Evolutionary conservation across 257 asterid genomes (phyloP).

Genomic region (Prunella vulgaris): DNA sequence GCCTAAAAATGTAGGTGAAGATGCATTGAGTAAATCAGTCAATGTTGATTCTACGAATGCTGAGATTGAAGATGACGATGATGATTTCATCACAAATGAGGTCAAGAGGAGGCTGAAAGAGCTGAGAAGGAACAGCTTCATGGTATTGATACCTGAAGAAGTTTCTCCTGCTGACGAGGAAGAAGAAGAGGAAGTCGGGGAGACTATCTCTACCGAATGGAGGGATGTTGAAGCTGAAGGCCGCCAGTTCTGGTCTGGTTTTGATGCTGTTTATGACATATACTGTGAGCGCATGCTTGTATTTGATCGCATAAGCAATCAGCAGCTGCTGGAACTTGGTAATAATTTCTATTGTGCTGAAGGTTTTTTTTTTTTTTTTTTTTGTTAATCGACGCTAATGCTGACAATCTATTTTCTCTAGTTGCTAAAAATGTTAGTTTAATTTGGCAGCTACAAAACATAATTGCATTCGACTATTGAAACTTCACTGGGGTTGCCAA

Average conservation of each 20-base stretch:
- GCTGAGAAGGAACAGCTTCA: constrained; percentile 83
- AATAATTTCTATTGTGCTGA: constrained; percentile 22
- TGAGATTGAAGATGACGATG: constrained; percentile 82
- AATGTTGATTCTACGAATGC: constrained; percentile 42
- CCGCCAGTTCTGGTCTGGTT: constrained; percentile 81
- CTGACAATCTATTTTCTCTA: not conserved
- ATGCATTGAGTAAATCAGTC: constrained; percentile 43
- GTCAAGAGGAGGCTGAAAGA: constrained; percentile 93
- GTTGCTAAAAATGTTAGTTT: not conserved
- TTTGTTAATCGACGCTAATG: too few relatives aligned
- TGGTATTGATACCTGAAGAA: constrained; percentile 95
- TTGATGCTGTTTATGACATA: constrained; percentile 77
- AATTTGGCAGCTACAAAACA: not conserved
- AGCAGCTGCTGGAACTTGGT: constrained; percentile 81
- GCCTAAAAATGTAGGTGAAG: constrained; percentile 34
- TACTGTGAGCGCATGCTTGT: constrained; percentile 77
- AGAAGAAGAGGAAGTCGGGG: constrained; percentile 68
- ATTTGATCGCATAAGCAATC: constrained; percentile 62
- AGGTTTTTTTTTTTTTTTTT: not conserved
- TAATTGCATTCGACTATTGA: too few relatives aligned
- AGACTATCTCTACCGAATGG: constrained; percentile 72
- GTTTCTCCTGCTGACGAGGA: constrained; percentile 57
- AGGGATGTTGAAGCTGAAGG: constrained; percentile 87
- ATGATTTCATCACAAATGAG: constrained; percentile 88
- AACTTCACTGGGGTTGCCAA: not conserved